Evolutionary conservation across 768 basidiomycete species (phyloP).

Genomic region (Zangia roseola): DNA sequence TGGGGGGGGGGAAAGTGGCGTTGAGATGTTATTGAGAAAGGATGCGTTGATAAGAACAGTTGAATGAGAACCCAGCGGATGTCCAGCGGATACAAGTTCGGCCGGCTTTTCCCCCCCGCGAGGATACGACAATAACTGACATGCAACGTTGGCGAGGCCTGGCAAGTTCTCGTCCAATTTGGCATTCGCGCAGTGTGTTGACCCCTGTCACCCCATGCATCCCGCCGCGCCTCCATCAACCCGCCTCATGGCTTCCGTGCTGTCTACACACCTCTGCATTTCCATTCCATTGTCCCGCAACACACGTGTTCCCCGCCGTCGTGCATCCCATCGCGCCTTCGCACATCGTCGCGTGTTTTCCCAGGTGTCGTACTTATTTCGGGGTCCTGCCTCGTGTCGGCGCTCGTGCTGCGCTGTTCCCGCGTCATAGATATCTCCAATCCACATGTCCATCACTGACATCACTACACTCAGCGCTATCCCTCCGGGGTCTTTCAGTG

Average conservation of each 20-base stretch:
- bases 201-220: constrained; percentile 22
- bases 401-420: constrained; percentile 23
- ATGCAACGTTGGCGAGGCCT: constrained; percentile 32
- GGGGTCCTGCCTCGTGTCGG: constrained; percentile 34
- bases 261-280: background rate
- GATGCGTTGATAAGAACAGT: constrained; percentile 17
- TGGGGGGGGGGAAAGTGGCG: background rate
- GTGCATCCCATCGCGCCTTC: background rate
- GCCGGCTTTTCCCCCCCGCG: constrained; percentile 28
- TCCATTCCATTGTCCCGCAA: constrained; percentile 2
- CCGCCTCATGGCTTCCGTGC: constrained; percentile 25
- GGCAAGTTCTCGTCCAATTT: constrained; percentile 10
- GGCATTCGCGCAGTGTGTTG: constrained; percentile 3
- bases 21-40: too few species aligned
- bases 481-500: constrained; percentile 3
- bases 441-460: constrained; percentile 2
- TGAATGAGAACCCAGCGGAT: constrained; percentile 12
- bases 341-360: constrained; percentile 15
- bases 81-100: constrained; percentile 12
- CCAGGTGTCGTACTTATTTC: constrained; percentile 15
- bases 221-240: constrained; percentile 18
- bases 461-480: constrained; percentile 1
- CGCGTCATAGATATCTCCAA: constrained; percentile 12
- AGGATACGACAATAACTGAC: constrained; percentile 18
- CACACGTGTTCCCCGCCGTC: too few species aligned